Evolutionary conservation across 2,329 filamentous ascomycete genomes (phyloP).

Genomic region (Lachnellula occidentalis): DNA sequence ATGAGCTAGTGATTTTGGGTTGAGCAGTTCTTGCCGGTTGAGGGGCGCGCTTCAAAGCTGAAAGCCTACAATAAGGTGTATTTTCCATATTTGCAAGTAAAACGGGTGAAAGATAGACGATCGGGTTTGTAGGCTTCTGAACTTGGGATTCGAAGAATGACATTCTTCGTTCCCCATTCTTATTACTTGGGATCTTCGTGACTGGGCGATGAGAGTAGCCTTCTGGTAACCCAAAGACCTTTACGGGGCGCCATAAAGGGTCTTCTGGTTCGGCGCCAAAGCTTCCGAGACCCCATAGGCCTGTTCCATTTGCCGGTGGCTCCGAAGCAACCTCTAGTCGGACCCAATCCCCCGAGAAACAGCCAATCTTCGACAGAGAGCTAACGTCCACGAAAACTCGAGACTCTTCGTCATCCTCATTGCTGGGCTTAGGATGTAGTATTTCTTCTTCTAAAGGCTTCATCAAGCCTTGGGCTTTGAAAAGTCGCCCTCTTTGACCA

Average conservation of each 20-base stretch:
- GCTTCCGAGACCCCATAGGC: constrained; percentile 61
- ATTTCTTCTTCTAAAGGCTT: constrained; percentile 67
- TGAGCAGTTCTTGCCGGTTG: constrained; percentile 47
- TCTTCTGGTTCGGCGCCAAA: constrained; percentile 60
- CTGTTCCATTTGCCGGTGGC: constrained; percentile 62
- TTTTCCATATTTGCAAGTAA: constrained; percentile 80
- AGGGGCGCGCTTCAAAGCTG: constrained; percentile 53
- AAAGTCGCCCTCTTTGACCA: constrained; percentile 68
- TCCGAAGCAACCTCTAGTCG: constrained; percentile 73
- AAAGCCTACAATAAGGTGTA: constrained; percentile 72
- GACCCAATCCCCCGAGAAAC: constrained; percentile 97
- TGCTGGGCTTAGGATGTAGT: constrained; percentile 73
- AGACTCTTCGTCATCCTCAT: constrained; percentile 79
- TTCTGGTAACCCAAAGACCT: constrained; percentile 84
- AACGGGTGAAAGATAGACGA: constrained; percentile 76
- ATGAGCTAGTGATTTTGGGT: constrained; percentile 50
- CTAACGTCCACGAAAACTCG: constrained; percentile 87
- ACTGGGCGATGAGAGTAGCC: constrained; percentile 57
- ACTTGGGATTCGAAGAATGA: constrained; percentile 68
- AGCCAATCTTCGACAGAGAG: constrained; percentile 81
- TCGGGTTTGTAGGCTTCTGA: constrained; percentile 50
- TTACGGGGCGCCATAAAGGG: constrained; percentile 71
- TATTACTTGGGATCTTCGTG: constrained; percentile 53
- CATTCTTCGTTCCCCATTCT: constrained; percentile 44
- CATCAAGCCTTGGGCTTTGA: constrained; percentile 76